A percentile compares a stretch with the other conserved stretches of the same genome.
Conservation (phyloP, 169 alveolate species). For the Plasmodium sp. region DNA sequence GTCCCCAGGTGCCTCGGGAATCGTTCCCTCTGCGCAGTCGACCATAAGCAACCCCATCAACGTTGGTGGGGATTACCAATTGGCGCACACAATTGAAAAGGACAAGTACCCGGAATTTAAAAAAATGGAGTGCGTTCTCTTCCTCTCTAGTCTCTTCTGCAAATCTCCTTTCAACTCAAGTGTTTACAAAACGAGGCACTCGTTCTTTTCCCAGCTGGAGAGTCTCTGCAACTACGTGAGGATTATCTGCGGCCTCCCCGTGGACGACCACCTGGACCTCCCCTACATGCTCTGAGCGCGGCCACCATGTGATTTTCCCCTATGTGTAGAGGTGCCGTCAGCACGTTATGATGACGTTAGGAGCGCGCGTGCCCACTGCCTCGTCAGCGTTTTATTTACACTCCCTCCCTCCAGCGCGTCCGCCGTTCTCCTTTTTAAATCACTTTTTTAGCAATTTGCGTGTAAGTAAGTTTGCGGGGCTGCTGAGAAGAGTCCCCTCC, state of each 20-base stretch:
- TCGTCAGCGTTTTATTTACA: neutral
- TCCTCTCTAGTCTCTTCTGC: slow-evolving; percentile 49
- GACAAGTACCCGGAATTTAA: neutral
- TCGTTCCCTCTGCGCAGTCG: neutral
- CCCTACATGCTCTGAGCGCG: slow-evolving; percentile 32
- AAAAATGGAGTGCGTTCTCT: slow-evolving; percentile 30
- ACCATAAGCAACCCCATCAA: neutral
- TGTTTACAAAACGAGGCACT: slow-evolving; percentile 69
- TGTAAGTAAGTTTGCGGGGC: neutral
- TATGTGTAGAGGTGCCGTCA: neutral
- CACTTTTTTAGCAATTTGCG: neutral
- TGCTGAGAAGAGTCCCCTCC: neutral
- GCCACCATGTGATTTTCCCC: neutral
- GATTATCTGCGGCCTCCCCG: slow-evolving; percentile 33
- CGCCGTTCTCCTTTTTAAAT: neutral
- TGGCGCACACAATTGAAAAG: slow-evolving; percentile 6
- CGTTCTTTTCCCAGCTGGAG: slow-evolving; percentile 63
- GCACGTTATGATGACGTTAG: neutral
- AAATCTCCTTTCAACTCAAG: slow-evolving; percentile 61
- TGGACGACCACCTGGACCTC: slow-evolving; percentile 62
- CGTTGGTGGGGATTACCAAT: slow-evolving; percentile 25
- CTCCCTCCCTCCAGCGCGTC: neutral
- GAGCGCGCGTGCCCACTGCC: neutral
- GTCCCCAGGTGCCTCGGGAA: neutral
- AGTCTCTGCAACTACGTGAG: slow-evolving; percentile 41